Evolutionary conservation across 176 grass and related monocot genomes (phyloP), one percentile per base, ranked within the genome.

Genomic region (Calamus simplicifolius): DNA sequence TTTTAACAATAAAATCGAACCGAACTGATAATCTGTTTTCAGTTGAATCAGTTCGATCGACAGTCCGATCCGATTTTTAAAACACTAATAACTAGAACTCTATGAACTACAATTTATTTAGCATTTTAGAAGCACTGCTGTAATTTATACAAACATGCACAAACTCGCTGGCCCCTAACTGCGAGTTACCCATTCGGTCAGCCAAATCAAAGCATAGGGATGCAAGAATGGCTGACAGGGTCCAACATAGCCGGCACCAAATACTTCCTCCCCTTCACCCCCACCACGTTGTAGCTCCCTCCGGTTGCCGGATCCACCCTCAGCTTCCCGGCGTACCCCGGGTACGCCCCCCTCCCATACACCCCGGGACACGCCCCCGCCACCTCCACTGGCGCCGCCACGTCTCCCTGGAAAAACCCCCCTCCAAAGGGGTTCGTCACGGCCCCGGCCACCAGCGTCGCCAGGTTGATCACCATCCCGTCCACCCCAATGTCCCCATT

Each of bases 391-490:
- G 75, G 72, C 49, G 72, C 73, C n/a, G 18, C 72, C 0, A 69
- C 61, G 5, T 85, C 75, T 26, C 92, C 92, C 70, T 97, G 74
- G 76, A 75, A 91, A 79, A 70, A 97, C 1, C 83, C 87, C 2
- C 54, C 61, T 1, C 87, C 92, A 68, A 85, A 85, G 14, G 92
- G 92, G 58, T 97, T 91, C 5, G 87, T 97, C 25, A 91, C 83
- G 19, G 68, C 75, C 5, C 78, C 92, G 25, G 81, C 87, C 27
- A 97, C 67, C 73, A 91, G 73, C 56, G 62, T 85, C 12, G 87
- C 92, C 19, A 97, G 71, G 73, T 91, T 97, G 49, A 88, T 77
- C 51, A 97, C 72, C 84, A 97, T 72, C 27, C 87, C 78, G 50
- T 97, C 87, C 28, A 80, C 19, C 3, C 87, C 81, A 0, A 79